Percentiles rank a stretch among this genome's conserved stretches.
These are phyloP conservation scores for Arachnomyces sp. DNA, from an alignment of 2,329 filamentous ascomycete genomes.

Conservation along the genomic window DNA sequence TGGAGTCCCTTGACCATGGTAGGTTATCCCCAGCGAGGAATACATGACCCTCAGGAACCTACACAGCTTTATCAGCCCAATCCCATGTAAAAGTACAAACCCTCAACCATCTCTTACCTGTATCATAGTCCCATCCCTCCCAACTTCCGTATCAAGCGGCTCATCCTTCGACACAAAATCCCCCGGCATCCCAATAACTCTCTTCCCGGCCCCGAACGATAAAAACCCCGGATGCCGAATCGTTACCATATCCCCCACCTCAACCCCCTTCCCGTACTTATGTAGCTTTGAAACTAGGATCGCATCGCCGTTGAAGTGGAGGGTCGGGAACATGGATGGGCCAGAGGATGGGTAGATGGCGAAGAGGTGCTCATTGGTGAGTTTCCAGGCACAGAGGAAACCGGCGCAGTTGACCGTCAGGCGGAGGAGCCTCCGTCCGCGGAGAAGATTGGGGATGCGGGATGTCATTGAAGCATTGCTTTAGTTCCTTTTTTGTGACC, in stretches of 20 bases:
- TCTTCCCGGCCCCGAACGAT: conserved; percentile 62
- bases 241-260: conserved; percentile 76
- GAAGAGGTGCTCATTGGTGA: conserved; percentile 53
- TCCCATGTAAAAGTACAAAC: conserved; percentile 1
- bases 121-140: conserved; percentile 33
- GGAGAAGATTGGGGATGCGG: conserved; percentile 4
- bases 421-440: conserved; percentile 17
- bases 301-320: conserved; percentile 59
- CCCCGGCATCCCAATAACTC: conserved; percentile 65
- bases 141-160: conserved; percentile 26
- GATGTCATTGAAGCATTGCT: no score
- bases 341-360: conserved; percentile 56
- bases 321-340: conserved; percentile 84
- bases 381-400: conserved; percentile 27
- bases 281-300: conserved; percentile 62
- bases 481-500: no score
- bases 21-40: conserved; percentile 88
- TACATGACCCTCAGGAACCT: conserved; percentile 88
- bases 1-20: conserved; percentile 74
- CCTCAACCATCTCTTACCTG: conserved; percentile 38
- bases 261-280: conserved; percentile 58
- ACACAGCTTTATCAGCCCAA: conserved; percentile 9
- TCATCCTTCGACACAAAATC: conserved; percentile 45
- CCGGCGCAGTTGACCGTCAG: conserved; percentile 25
- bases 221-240: conserved; percentile 67